Evolutionary conservation across 805 yeast species (phyloP), one percentile per base, ranked within the genome.

Genomic region (Yarrowia porcina): DNA sequence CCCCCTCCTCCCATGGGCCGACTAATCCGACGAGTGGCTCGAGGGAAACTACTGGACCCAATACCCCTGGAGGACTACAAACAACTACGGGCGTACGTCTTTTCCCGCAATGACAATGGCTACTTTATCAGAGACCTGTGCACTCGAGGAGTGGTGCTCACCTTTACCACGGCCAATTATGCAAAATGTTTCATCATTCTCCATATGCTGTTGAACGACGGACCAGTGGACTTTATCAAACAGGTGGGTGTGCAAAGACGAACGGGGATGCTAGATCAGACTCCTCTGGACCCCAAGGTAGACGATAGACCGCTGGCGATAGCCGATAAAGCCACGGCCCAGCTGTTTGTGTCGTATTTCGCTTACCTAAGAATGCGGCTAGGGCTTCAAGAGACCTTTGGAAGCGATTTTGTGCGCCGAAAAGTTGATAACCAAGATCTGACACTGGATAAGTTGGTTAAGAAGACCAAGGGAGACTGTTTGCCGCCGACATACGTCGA

Each of bases 151-250:
- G 56, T 32, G n/a, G n/a, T 49, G 18, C 30, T 21, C 15, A 49
- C 39, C 39, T 49, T 49, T 17, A 21, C 56, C 15, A 32, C 56
- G n/a, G 18, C 56, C 39, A 49, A 33, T 25, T n/a, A 49, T 30
- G 56, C 56, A 20, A 21, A 10, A 32, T 32, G 56, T 13, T 49
- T 49, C 10, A 11, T 49, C 39, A 49, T 49, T n/a, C 39, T 49
- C 6, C 56, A 49, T 30, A 49, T 49, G 56, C 56, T 49, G 15
- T n/a, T 49, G 21, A 49, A 49, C 18, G 56, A 49, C 28, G 56
- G 56, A 15, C 56, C 56, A 0, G 6, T 15, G 8, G 39, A 32
- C 20, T 21, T 49, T 2, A 32, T 33, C 39, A 49, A 23, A n/a
- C 56, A 49, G 30, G 39, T 32, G 13, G n/a, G 30, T 13, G 6